Base-by-base conservation (phyloP, 805 yeast genomes). In the Saturnispora diversa region DNA sequence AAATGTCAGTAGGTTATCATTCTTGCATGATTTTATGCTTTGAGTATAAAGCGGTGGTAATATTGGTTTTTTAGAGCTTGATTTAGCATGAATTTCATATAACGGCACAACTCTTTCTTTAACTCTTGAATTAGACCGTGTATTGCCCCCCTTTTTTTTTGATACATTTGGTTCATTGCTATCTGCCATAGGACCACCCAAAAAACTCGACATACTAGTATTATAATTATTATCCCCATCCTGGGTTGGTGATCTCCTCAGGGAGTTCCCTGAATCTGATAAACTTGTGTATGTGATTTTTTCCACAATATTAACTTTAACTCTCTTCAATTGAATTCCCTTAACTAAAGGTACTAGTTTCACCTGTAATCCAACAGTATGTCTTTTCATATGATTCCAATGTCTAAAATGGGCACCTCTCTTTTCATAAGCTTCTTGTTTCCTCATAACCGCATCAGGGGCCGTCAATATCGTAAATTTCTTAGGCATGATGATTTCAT, bases 401-500 rank as follows among this genome's bases (percentile, higher is more conserved):
- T 42, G 45, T 7, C 44, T 28, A 4, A 62, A 64, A 37, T 72
- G 76, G 10, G 31, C 17, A 13, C 36, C 35, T 22, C 16, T 29
- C 27, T 19, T 39, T n/a, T 39, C 38, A 27, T 35, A 35, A 13
- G 28, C 19, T 22, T 44, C 35, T 31, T 44, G 37, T 13, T 31
- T 26, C 5, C 42, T 27, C 6, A 30, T 8, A 4, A 48, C 20
- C 16, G 22, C 20, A 2, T 32, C 29, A n/a, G 50, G 48, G 10
- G 77, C 68, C 3, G 83, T 82, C 35, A 83, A 59, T 2, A 83
- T 67, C 9, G 82, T 74, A 55, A 69, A 83, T 51, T 83, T 84
- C 43, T 70, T 70, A 0, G 88, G 87, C 44, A 84, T 70, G 0
- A 86, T 72, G 12, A 84, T 69, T 47, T 81, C 81, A 58, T 84